Evolutionary conservation across 2,329 filamentous ascomycete species (phyloP).

Genomic region (Cladophialophora yegresii): DNA sequence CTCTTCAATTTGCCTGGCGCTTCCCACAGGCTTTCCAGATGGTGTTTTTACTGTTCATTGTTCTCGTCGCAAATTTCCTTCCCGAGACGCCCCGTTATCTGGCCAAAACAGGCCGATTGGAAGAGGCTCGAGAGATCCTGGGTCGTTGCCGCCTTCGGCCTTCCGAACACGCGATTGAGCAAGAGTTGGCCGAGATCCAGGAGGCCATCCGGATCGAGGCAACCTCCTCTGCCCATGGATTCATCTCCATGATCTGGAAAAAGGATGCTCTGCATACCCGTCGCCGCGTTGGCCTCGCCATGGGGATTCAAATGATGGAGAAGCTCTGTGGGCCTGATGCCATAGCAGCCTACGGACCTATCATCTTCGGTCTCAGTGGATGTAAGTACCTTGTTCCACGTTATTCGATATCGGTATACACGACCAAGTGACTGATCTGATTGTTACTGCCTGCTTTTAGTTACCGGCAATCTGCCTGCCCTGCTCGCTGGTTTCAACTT

Average conservation of each 20-base stretch:
- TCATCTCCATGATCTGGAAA: constrained; percentile 36
- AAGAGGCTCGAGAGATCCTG: constrained; percentile 33
- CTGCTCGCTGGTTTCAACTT: constrained; percentile 37
- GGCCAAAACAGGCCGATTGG: constrained; percentile 34
- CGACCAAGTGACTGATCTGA: background rate
- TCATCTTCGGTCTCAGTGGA: constrained; percentile 31
- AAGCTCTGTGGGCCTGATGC: constrained; percentile 37
- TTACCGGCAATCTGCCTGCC: constrained; percentile 20
- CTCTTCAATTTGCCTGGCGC: constrained; percentile 54
- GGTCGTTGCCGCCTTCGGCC: constrained; percentile 22
- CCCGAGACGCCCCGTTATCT: constrained; percentile 50
- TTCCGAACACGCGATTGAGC: constrained; percentile 28
- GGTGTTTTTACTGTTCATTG: constrained; percentile 61
- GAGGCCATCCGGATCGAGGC: constrained; percentile 37
- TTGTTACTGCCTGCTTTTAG: constrained; percentile 6
- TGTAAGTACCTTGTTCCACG: constrained; percentile 5
- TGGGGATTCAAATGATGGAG: constrained; percentile 36
- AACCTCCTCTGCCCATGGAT: constrained; percentile 33
- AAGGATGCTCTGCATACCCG: constrained; percentile 36
- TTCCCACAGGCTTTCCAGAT: constrained; percentile 64
- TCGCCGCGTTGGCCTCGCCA: constrained; percentile 34
- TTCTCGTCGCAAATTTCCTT: constrained; percentile 51
- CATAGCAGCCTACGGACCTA: constrained; percentile 36
- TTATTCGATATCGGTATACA: background rate
- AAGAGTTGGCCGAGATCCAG: constrained; percentile 37